phyloP scores from a whole-genome alignment of 1,139 yeast species.

The Dujonia santamariae region DNA sequence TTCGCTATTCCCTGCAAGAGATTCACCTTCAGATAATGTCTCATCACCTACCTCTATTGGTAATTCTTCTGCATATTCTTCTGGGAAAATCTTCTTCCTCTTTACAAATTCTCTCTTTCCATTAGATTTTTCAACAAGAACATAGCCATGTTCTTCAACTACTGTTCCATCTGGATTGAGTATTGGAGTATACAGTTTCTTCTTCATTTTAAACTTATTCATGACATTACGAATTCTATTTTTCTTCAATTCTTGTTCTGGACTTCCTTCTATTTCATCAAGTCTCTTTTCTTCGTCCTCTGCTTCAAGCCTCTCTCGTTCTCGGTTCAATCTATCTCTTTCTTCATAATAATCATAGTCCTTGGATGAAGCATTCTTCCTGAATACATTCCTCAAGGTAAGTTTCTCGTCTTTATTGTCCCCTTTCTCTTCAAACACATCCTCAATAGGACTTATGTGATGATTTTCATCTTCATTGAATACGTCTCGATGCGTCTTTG shows the following conservation, averaged over 20 bases:
- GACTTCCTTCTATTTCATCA: neutral
- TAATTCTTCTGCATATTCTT: neutral
- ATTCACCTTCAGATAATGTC: neutral
- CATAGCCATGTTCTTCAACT: no score
- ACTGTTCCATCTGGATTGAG: no score
- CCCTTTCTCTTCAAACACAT: conserved; percentile 30
- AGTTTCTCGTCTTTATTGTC: conserved; percentile 21
- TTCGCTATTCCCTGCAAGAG: no score
- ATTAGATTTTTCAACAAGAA: no score
- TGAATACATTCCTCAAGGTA: conserved; percentile 26
- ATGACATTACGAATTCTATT: conserved; percentile 32
- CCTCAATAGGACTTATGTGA: conserved; percentile 41
- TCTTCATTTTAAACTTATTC: conserved; percentile 31
- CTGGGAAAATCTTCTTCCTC: no score
- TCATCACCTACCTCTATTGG: neutral
- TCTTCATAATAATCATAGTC: conserved; percentile 35
- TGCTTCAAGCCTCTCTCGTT: conserved; percentile 4
- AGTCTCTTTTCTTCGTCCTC: conserved; percentile 1
- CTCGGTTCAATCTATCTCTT: conserved; percentile 2
- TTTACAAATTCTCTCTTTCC: no score
- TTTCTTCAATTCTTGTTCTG: conserved; percentile 17
- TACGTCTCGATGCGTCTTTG: conserved; percentile 40
- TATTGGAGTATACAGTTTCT: no score
- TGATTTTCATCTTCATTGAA: conserved; percentile 23
- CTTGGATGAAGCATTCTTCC: conserved; percentile 31